Conservation (phyloP, 495 filamentous ascomycete species). For the Parathielavia appendiculata region DNA sequence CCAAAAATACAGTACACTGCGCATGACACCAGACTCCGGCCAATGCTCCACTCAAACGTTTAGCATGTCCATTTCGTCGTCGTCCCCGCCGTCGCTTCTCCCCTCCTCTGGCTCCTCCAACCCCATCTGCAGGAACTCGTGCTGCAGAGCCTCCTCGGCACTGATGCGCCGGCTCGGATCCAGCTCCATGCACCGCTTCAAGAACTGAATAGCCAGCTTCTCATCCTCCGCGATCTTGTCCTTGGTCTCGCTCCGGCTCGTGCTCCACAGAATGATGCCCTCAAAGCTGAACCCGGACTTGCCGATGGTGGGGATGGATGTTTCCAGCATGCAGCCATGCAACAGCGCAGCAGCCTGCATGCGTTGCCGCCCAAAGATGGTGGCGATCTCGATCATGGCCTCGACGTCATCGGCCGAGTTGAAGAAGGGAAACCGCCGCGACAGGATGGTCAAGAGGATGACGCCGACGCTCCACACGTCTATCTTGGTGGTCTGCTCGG, state of each 20-base stretch:
- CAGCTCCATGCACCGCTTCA: slow-evolving; percentile 64
- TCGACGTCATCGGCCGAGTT: slow-evolving; percentile 95
- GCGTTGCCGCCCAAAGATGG: slow-evolving; percentile 78
- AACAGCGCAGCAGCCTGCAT: slow-evolving; percentile 79
- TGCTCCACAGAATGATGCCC: slow-evolving; percentile 92
- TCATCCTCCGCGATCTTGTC: slow-evolving; percentile 54
- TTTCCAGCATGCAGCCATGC: slow-evolving; percentile 83
- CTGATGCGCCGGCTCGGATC: slow-evolving; percentile 67
- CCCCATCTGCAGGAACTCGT: slow-evolving; percentile 63
- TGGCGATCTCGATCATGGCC: slow-evolving; percentile 93
- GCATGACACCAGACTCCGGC: slow-evolving; percentile 14
- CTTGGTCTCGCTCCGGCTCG: slow-evolving; percentile 49
- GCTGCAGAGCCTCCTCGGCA: slow-evolving; percentile 62
- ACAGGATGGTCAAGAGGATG: slow-evolving; percentile 85
- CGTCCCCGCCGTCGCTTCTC: slow-evolving; percentile 21
- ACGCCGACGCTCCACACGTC: slow-evolving; percentile 97
- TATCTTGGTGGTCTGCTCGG: slow-evolving; percentile 89
- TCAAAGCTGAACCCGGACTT: slow-evolving; percentile 78
- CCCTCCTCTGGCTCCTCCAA: slow-evolving; percentile 17
- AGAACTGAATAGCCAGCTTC: slow-evolving; percentile 59
- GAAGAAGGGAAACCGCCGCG: slow-evolving; percentile 93
- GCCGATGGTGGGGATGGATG: slow-evolving; percentile 83
- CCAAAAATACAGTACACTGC: not conserved
- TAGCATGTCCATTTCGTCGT: slow-evolving; percentile 48
- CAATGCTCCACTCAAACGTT: slow-evolving; percentile 23